These are phyloP conservation scores for Aspergillus heteromorphus DNA, from an alignment of 495 filamentous ascomycete species.

Conservation along the genomic window DNA sequence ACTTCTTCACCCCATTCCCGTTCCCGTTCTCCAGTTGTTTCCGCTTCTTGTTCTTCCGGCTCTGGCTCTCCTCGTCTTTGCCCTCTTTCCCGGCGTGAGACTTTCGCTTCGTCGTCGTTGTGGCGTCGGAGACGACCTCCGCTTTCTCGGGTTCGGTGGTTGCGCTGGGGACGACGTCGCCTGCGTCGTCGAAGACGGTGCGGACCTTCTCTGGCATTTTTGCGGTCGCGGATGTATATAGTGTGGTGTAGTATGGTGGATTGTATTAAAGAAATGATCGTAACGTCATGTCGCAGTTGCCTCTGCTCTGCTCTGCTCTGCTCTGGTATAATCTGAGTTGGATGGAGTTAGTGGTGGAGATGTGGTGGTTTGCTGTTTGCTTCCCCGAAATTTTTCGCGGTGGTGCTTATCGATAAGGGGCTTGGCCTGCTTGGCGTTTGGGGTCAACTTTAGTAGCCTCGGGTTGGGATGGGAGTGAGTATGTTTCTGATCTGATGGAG, in stretches of 20 bases:
- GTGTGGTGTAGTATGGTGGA: not conserved
- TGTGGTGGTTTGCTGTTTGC: no score
- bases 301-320: no score
- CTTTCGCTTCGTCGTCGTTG: conserved; percentile 13
- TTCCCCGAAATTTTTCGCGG: conserved; percentile 29
- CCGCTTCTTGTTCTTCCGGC: conserved; percentile 45
- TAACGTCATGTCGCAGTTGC: not conserved
- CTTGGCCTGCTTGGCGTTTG: no score
- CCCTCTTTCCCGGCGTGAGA: no score
- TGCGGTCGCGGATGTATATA: not conserved
- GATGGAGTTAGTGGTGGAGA: no score
- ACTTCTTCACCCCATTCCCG: conserved; percentile 21
- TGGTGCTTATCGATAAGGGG: conserved; percentile 27
- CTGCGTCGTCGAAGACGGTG: conserved; percentile 33
- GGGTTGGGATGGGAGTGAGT: no score
- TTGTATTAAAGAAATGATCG: no score
- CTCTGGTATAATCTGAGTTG: no score
- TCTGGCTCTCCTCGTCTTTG: conserved; percentile 34
- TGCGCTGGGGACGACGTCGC: conserved; percentile 10
- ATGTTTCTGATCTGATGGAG: no score
- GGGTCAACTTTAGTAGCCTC: no score
- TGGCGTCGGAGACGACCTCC: not conserved
- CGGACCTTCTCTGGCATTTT: conserved; percentile 49
- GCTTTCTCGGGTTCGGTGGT: not conserved
- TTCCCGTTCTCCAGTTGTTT: no score